These are phyloP conservation scores for Backusella macrospora DNA, from an alignment of 192 early-diverging fungal genomes.

Conservation along the genomic window DNA sequence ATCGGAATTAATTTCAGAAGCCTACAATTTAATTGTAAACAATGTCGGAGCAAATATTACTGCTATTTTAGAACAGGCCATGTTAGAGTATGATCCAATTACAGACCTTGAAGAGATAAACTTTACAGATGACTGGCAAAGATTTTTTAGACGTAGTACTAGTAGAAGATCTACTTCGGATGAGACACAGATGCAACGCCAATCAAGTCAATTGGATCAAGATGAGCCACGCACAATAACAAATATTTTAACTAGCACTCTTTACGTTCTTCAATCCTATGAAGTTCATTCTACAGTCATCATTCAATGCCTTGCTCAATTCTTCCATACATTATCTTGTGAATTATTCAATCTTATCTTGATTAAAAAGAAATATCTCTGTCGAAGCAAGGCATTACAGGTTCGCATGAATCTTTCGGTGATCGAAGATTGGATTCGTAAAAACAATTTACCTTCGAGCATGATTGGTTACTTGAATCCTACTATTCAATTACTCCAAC, in stretches of 20 bases:
- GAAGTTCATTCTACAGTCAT: slow-evolving; percentile 77
- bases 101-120: slow-evolving; percentile 64
- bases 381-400: slow-evolving; percentile 80
- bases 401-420: slow-evolving; percentile 82
- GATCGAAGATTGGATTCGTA: slow-evolving; percentile 85
- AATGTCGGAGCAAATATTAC: slow-evolving; percentile 67
- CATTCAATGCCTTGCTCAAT: slow-evolving; percentile 71
- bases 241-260: slow-evolving; percentile 68
- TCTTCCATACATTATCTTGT: slow-evolving; percentile 77
- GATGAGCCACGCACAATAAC: slow-evolving; percentile 71
- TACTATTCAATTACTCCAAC: slow-evolving; percentile 78
- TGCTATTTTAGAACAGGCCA: slow-evolving; percentile 61
- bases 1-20: slow-evolving; percentile 78
- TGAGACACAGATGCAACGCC: not conserved
- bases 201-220: not conserved
- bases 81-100: slow-evolving; percentile 75
- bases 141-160: slow-evolving; percentile 51
- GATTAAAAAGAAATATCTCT: slow-evolving; percentile 70
- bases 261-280: slow-evolving; percentile 71
- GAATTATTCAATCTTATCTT: slow-evolving; percentile 90
- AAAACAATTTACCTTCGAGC: slow-evolving; percentile 48
- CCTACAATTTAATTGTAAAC: slow-evolving; percentile 63
- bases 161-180: slow-evolving; percentile 28
- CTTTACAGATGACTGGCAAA: slow-evolving; percentile 59
- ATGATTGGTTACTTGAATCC: slow-evolving; percentile 62